Base-by-base conservation (phyloP, 2,329 filamentous ascomycete genomes). In the Paraphaeosphaeria minitans region DNA sequence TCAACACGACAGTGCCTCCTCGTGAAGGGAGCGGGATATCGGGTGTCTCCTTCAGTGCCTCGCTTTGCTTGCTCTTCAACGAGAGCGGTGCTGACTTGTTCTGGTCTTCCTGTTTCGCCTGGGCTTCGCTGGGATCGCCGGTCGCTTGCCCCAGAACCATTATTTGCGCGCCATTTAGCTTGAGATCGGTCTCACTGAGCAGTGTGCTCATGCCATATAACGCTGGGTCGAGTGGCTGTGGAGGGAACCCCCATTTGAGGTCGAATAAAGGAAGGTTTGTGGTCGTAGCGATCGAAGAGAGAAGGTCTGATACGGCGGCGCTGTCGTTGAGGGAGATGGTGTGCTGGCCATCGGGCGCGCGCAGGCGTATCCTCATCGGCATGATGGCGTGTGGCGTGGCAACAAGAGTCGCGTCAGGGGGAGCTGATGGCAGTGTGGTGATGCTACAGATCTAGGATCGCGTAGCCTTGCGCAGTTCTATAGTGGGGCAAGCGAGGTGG, bases 191-290 rank as follows among this genome's bases (percentile, higher is more conserved):
- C 55, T 87, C 83, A 31, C 73, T 81, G 68, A 85, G 84, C 62
- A 69, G 79, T 62, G 78, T 84, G 33, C 74, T 70, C 64, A 77
- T 74, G 58, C 85, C 81, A 31, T 83, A 82, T 42, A 79, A 73
- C 39, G 85, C 82, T 10, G 89, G 79, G 37, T 87, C 82, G 16
- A 98, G 83, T 0, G 86, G 81, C 70, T 89, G 87, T 24, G 91
- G 88, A 0, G 94, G 94, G 68, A 90, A 96, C 37, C 92, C 92
- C 77, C 89, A 92, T 81, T 95, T 97, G 62, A 96, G 80, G 45
- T 90, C 85, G 70, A 94, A 93, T 14, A 82, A 81, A 7, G 81
- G 69, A 16, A 94, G 81, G 4, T 85, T 85, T 1, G 90, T 91
- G 69, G 86, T 85, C 51, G 84, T 78, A 53, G 82, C 82, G 68